Evolutionary conservation across 768 basidiomycete species (phyloP), one percentile per base, ranked within the genome.

Genomic region (Dentipellis fragilis): DNA sequence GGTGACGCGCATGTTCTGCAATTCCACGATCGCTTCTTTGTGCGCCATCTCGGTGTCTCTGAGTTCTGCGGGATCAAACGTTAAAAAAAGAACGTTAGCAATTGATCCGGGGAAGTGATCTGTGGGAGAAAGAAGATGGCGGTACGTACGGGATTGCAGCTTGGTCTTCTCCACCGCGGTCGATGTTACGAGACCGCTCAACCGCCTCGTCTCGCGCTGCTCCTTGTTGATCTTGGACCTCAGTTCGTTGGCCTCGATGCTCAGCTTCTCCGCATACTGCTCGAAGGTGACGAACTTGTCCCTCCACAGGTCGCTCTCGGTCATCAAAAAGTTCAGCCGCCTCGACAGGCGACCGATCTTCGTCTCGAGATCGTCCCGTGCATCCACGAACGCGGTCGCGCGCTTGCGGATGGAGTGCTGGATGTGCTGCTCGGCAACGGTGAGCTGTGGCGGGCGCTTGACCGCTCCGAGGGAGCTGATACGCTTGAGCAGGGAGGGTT

Each of bases 281-380:
- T 96, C 93, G 62, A 96, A 95, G 12, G 88, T 87, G 51, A 93
- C 88, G 63, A 95, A 95, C 66, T 93, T 94, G 70, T 93, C 87
- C 58, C 91, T 77, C 92, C 93, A 95, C 49, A 92, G 71, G 64
- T 92, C 89, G 5, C 83, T 84, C 69, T 92, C 90, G 1, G 89
- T 90, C 87, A 93, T 90, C 63, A 93, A 74, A 75, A 92, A 93
- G 72, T 92, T 92, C 60, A 93, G 79, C 50, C 91, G 78, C 54
- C 90, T 80, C 46, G 84, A 87, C 34, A 93, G 77, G 42, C 91
- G 82, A 34, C 90, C 92, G 60, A 93, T 92, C 77, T 93, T 94
- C 48, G 89, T 89, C 74, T 95, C 93, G 21, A 95, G 80, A 63
- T 93, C 92, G 67, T 94, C 93, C 37, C 93, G 79, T 10, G 92